Evolutionary conservation across 306 rosid species (phyloP), one percentile per base, ranked within the genome.

Genomic region (Vicia villosa): DNA sequence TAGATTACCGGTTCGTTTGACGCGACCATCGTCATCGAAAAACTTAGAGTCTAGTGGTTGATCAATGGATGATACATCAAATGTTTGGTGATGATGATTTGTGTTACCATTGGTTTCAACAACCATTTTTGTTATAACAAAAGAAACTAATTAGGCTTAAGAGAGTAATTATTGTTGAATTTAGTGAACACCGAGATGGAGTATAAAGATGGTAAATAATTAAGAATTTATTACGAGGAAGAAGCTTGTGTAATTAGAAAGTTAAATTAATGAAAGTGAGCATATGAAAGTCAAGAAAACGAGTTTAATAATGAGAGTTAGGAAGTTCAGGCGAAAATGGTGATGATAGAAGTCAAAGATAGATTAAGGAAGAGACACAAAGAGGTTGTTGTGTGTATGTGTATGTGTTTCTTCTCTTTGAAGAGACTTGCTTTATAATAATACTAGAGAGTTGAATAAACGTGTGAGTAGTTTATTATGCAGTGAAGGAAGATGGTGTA

Each of bases 1-100:
- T 10, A 19, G 10, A 52, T 46, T 57, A 92, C 97, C 97, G 0
- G 90, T 86, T 86, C 97, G 20, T 73, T 89, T 89, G 75, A 85
- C 82, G 45, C 91, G 96, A 42, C 97, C 97, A 51, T 92, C 97
- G n/a, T 92, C 95, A 26, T 92, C 96, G 10, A 69, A 84, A 63
- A 79, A 81, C 72, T 87, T 84, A 8, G 97, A 92, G 60, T 66
- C 89, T 5, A 37, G 57, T 67, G 83, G 95, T 17, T 75, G 74
- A 42, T 82, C 90, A 26, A 69, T 6, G 46, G 96, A 80, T 61
- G 96, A 80, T 61, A 85, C 61, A 4, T 79, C 86, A 61, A 92
- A 81, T 40, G 76, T 69, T 77, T 89, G 91, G 67, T 32, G 26
- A 42, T 73, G 26, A 32, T 73, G 66, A 61, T 78, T 75, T 58